Evolutionary conservation across 768 basidiomycete species (phyloP), one percentile per base, ranked within the genome.

Genomic region (Tubosaeta sp.): DNA sequence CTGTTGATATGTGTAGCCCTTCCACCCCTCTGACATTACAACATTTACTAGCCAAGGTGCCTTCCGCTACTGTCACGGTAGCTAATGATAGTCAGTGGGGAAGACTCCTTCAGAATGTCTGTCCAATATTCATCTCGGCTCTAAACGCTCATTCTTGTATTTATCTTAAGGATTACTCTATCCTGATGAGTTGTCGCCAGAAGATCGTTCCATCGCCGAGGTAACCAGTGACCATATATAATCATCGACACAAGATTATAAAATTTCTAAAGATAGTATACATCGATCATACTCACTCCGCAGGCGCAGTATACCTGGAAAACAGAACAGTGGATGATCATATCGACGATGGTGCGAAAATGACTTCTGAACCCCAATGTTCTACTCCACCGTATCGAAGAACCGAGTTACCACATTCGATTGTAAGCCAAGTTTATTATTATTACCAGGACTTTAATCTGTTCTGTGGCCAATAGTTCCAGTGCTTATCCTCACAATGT

Each of bases 1-100:
- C 35, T 6, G 6, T 7, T 10, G 47, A 13, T 25, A n/a, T 17
- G 19, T 17, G 4, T 14, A 52, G 51, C 13, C 43, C 0, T 58
- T 58, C 34, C 59, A 60, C 45, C 56, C 59, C 4, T 59, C 58
- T 4, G 55, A 53, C n/a, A 33, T 37, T 8, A 59, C 42, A 25
- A 33, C 49, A 44, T 43, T n/a, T 57, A 6, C 22, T 57, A 12
- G 4, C 14, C 3, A 46, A 49, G 47, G 46, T 53, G 42, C 33
- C 41, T 29, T 53, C 46, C n/a, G 46, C 52, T 8, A 43, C 42
- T 5, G 42, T 53, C 4, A 46, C 46, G 6, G 35, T 53, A 6
- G 48, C 52, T 27, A 46, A 53, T 19, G 52, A 53, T 9, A 53
- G 41, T 43, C 52, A 53, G 11, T 53, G 52, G 52, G 19, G 19